These are phyloP conservation scores for Epicoccum sorghinum DNA, from an alignment of 2,329 filamentous ascomycete genomes.

Conservation along the genomic window DNA sequence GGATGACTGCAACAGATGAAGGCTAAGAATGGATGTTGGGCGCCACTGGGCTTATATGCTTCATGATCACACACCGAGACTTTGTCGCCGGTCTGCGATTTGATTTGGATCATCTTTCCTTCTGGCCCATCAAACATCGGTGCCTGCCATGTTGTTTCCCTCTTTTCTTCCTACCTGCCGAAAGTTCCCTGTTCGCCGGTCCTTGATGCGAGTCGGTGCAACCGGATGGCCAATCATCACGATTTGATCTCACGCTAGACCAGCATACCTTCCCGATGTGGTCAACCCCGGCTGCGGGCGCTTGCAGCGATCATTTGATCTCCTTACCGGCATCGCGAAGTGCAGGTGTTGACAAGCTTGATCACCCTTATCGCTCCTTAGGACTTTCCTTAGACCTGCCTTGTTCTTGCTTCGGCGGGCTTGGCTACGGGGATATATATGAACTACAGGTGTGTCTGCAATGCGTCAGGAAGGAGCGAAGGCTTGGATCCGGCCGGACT, in stretches of 20 bases:
- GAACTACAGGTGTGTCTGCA: conserved; percentile 4
- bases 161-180: conserved; percentile 16
- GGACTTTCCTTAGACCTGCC: conserved; percentile 10
- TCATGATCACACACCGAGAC: not conserved
- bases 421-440: conserved; percentile 9
- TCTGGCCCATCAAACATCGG: conserved; percentile 6
- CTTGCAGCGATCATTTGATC: conserved; percentile 19
- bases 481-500: not conserved
- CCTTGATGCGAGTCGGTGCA: conserved; percentile 7
- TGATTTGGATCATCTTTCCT: conserved; percentile 6
- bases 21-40: not conserved
- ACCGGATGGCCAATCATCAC: conserved; percentile 4
- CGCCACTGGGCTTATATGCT: conserved; percentile 2
- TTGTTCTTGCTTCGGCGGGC: conserved; percentile 6
- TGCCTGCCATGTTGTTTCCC: conserved; percentile 5
- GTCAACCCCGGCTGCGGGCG: conserved; percentile 11
- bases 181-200: conserved; percentile 17
- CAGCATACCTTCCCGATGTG: conserved; percentile 13
- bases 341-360: conserved; percentile 1
- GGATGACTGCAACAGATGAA: not conserved
- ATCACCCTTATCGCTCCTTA: conserved; percentile 14
- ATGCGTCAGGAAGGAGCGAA: conserved; percentile 16
- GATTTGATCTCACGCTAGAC: conserved; percentile 4
- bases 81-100: not conserved
- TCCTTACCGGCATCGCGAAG: conserved; percentile 4